Percentiles rank a stretch among this genome's conserved stretches.
phyloP scores from a whole-genome alignment of 306 rosid species.

The Citrullus mucosospermus region DNA sequence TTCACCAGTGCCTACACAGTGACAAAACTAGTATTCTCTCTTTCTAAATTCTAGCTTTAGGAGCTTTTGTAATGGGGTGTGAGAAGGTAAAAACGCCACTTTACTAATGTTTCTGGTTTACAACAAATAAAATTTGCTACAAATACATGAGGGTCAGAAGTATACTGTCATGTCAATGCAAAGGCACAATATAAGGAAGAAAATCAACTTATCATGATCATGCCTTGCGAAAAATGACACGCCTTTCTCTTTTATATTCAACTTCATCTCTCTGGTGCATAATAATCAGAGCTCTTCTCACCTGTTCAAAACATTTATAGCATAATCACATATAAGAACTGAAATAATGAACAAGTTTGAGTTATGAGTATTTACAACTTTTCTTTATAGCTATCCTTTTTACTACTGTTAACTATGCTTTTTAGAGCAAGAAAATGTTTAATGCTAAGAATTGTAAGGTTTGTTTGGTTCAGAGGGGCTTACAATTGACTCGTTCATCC shows the following conservation, averaged over 20 bases:
- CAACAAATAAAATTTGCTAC: not conserved
- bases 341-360: not conserved
- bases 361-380: not conserved
- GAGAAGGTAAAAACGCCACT: not conserved
- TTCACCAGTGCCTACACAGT: too few relatives aligned
- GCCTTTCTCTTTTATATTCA: conserved; percentile 92
- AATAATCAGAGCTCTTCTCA: conserved; percentile 86
- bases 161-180: not conserved
- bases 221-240: conserved; percentile 63
- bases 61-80: not conserved
- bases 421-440: not conserved
- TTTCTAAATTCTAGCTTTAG: too few relatives aligned
- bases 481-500: conserved; percentile 90
- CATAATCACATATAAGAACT: not conserved
- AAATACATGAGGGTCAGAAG: not conserved
- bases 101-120: not conserved
- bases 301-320: conserved; percentile 33
- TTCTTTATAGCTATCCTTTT: not conserved
- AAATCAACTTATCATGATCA: conserved; percentile 9
- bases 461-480: conserved; percentile 2
- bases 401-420: not conserved
- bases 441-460: not conserved
- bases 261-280: conserved; percentile 99
- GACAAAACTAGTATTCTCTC: too few relatives aligned
- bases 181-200: not conserved